phyloP scores from a whole-genome alignment of 768 basidiomycete species.

The Boletus barrowsii region DNA sequence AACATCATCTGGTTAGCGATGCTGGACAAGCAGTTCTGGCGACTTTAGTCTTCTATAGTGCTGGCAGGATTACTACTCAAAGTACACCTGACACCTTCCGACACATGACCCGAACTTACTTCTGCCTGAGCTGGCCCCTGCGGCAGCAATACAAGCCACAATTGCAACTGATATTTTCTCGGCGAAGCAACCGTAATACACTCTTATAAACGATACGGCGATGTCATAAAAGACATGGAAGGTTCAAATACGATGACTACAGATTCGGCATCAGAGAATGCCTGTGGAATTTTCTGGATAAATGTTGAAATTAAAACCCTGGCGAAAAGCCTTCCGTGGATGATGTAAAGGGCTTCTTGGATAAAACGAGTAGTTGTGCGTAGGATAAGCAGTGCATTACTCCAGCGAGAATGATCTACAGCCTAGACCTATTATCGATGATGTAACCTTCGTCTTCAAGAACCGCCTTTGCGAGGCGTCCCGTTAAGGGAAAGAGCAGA shows the following conservation, averaged over 20 bases:
- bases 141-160: conserved; percentile 21
- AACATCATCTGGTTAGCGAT: conserved; percentile 38
- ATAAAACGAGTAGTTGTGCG: conserved; percentile 13
- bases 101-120: conserved; percentile 42
- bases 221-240: conserved; percentile 12
- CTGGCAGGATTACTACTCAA: conserved; percentile 37
- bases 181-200: conserved; percentile 17
- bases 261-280: conserved; percentile 15
- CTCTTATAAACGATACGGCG: conserved; percentile 8
- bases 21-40: background rate
- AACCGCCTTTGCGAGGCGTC: conserved; percentile 56
- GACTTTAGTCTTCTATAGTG: conserved; percentile 36
- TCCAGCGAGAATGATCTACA: conserved; percentile 16
- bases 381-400: background rate
- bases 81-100: conserved; percentile 28
- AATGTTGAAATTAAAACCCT: conserved; percentile 18
- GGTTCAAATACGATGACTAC: conserved; percentile 19
- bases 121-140: conserved; percentile 15
- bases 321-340: conserved; percentile 13
- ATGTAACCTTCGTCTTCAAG: conserved; percentile 52
- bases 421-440: conserved; percentile 22
- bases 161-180: conserved; percentile 31
- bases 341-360: conserved; percentile 14
- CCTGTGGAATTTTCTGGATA: conserved; percentile 17
- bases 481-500: conserved; percentile 56